These are phyloP conservation scores for Botrytis fabae DNA, from an alignment of 2,329 filamentous ascomycete species.

Conservation along the genomic window DNA sequence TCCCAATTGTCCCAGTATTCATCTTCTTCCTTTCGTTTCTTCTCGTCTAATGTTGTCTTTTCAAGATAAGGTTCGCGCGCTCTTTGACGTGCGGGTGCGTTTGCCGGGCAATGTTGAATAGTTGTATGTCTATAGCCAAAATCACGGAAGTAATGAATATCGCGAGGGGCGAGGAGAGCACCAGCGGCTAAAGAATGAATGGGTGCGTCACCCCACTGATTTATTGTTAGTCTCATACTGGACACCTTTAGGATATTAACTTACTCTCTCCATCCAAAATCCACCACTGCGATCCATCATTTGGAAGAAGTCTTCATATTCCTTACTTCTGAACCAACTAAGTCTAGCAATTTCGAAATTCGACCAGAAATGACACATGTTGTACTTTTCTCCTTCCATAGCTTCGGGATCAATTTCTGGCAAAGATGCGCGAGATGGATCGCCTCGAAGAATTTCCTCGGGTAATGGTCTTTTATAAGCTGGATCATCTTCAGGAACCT, in stretches of 20 bases:
- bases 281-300: conserved; percentile 98
- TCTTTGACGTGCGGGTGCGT: conserved; percentile 85
- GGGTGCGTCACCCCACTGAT: conserved; percentile 94
- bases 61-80: conserved; percentile 79
- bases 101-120: conserved; percentile 96
- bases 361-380: conserved; percentile 99
- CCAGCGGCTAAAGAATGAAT: conserved; percentile 97
- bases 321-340: conserved; percentile 95
- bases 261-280: conserved; percentile 98
- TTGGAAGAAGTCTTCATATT: conserved; percentile 96
- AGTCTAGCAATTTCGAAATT: conserved; percentile 97
- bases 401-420: conserved; percentile 83
- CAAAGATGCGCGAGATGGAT: conserved; percentile 69
- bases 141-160: conserved; percentile 99
- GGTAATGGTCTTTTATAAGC: conserved; percentile 63
- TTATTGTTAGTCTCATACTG: conserved; percentile 29
- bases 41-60: conserved; percentile 75
- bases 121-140: conserved; percentile 98
- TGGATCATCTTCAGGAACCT: conserved; percentile 57
- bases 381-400: conserved; percentile 98
- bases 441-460: conserved; percentile 76
- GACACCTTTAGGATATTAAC: conserved; percentile 36
- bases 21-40: conserved; percentile 86
- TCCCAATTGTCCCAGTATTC: conserved; percentile 94
- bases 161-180: conserved; percentile 73